phyloP scores from a whole-genome alignment of 441 rosid genomes.

The Eruca vesicaria region DNA sequence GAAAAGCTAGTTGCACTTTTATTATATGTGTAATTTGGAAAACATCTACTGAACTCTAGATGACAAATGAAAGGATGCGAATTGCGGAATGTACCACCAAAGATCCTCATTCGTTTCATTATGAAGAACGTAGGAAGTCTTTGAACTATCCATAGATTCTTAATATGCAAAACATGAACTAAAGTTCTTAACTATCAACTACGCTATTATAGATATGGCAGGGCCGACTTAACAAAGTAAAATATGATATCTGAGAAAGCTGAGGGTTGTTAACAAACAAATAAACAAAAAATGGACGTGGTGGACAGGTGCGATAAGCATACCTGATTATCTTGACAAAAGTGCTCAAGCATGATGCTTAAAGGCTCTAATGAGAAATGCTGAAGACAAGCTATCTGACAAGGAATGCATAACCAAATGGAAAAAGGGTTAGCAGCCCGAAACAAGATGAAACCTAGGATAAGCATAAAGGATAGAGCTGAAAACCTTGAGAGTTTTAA shows the following conservation, averaged over 20 bases:
- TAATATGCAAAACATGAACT: constrained; percentile 2
- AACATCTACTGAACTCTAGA: neutral
- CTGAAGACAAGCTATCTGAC: constrained; percentile 85
- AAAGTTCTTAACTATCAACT: constrained; percentile 13
- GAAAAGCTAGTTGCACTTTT: neutral
- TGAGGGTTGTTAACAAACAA: neutral
- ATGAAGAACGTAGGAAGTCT: neutral
- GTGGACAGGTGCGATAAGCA: constrained; percentile 10
- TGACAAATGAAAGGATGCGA: neutral
- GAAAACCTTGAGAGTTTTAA: constrained; percentile 83
- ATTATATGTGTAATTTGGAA: neutral
- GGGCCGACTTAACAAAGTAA: constrained; percentile 1
- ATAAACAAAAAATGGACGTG: neutral
- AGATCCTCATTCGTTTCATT: constrained; percentile 3
- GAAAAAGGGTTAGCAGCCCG: neutral
- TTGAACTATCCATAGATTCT: neutral
- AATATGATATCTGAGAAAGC: constrained; percentile 10
- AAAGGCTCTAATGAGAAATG: constrained; percentile 77
- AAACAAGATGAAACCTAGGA: constrained; percentile 12
- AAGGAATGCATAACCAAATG: constrained; percentile 16
- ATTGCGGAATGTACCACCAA: constrained; percentile 9
- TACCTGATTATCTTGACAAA: constrained; percentile 61
- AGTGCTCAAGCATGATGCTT: constrained; percentile 57
- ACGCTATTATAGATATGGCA: neutral
- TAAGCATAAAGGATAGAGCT: constrained; percentile 10